phyloP scores from a whole-genome alignment of 306 rosid species.

The Purshia tridentata region DNA sequence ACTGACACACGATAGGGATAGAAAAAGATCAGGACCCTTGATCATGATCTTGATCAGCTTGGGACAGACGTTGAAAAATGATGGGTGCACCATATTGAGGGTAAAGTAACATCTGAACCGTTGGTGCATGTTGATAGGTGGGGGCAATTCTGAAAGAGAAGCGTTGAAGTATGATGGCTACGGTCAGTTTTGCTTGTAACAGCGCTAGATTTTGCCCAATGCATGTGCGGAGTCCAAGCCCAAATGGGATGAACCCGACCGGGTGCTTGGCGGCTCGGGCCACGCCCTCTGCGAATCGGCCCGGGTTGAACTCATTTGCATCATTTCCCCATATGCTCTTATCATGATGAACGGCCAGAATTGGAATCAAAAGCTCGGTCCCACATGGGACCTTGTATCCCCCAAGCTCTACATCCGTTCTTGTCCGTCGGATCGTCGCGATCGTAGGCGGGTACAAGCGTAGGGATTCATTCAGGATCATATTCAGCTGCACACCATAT shows the following conservation, averaged over 20 bases:
- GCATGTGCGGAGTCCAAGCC: constrained; percentile 78
- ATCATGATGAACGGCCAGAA: constrained; percentile 94
- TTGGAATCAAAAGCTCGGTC: constrained; percentile 79
- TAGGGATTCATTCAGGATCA: constrained; percentile 85
- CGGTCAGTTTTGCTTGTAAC: constrained; percentile 68
- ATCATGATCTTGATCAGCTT: constrained; percentile 14
- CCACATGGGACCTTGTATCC: constrained; percentile 72
- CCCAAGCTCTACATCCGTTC: constrained; percentile 68
- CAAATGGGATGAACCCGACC: constrained; percentile 71
- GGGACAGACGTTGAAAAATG: constrained; percentile 47
- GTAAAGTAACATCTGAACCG: constrained; percentile 89
- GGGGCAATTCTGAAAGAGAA: constrained; percentile 83
- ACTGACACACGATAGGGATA: constrained; percentile 13
- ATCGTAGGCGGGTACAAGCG: constrained; percentile 83
- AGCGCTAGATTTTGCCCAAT: constrained; percentile 90
- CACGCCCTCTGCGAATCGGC: constrained; percentile 69
- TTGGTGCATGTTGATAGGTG: constrained; percentile 86
- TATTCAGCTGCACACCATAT: constrained; percentile 61
- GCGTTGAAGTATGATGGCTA: constrained; percentile 79
- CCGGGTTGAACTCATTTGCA: constrained; percentile 79
- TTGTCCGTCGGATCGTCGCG: constrained; percentile 76
- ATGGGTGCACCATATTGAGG: constrained; percentile 96
- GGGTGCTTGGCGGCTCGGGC: constrained; percentile 78
- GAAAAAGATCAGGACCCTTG: constrained; percentile 19
- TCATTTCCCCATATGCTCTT: constrained; percentile 76